These are phyloP conservation scores for Debaryomycetaceae sp. DNA, from an alignment of 1,139 yeast species.

Conservation along the genomic window DNA sequence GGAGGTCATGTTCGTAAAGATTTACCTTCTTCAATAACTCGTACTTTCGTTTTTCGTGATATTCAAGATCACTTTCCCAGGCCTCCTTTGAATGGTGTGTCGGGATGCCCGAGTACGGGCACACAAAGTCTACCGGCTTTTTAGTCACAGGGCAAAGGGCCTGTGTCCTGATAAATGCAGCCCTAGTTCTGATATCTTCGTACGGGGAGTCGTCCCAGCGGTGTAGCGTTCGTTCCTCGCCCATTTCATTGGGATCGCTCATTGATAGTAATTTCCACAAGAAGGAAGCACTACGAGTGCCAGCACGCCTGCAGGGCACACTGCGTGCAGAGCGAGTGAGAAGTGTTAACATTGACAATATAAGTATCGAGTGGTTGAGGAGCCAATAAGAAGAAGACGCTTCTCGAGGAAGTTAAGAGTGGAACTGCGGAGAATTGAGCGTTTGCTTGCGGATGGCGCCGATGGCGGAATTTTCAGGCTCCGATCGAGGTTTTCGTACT, in stretches of 20 bases:
- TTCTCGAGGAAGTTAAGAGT: too few relatives aligned
- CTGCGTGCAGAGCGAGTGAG: too few relatives aligned
- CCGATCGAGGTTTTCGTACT: too few relatives aligned
- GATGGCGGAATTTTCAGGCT: too few relatives aligned
- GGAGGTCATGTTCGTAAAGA: constrained; percentile 85
- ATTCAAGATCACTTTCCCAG: constrained; percentile 70
- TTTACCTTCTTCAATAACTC: constrained; percentile 77
- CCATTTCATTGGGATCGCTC: constrained; percentile 17
- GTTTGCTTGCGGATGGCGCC: too few relatives aligned
- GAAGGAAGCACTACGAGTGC: constrained; percentile 20
- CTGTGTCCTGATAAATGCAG: constrained; percentile 77
- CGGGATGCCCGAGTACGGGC: constrained; percentile 93
- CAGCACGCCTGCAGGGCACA: too few relatives aligned
- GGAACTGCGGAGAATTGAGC: too few relatives aligned
- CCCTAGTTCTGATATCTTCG: constrained; percentile 79
- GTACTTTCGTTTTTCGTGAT: constrained; percentile 57
- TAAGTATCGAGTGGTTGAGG: too few relatives aligned
- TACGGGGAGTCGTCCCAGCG: constrained; percentile 87
- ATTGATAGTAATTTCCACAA: constrained; percentile 29
- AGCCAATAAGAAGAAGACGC: too few relatives aligned
- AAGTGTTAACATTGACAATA: too few relatives aligned
- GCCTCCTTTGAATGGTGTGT: constrained; percentile 88
- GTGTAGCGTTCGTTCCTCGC: constrained; percentile 12
- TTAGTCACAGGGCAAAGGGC: constrained; percentile 90
- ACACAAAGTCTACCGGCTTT: constrained; percentile 69